Conservation (phyloP, 129 eudicot genomes). For the Oenanthe sinensis region DNA sequence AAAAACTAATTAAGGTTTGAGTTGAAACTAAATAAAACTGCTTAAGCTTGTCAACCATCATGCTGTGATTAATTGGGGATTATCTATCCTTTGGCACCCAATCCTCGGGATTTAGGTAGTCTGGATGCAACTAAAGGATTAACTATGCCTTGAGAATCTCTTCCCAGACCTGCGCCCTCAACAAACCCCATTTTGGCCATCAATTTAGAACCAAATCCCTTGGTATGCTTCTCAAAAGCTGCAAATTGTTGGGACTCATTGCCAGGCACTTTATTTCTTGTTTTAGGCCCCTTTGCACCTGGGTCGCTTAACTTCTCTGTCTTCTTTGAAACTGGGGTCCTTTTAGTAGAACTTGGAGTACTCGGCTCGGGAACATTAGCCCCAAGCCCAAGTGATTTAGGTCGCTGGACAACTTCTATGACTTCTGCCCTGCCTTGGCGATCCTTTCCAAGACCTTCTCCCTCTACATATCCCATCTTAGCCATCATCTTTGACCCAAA, state of each 20-base stretch:
- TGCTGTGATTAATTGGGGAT: neutral
- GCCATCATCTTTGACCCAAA: constrained; percentile 95
- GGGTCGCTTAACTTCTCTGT: constrained; percentile 13
- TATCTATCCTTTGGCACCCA: constrained; percentile 58
- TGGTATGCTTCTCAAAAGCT: constrained; percentile 81
- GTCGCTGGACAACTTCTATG: constrained; percentile 66
- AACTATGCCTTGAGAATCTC: constrained; percentile 71
- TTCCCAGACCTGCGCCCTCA: constrained; percentile 79
- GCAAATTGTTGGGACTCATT: constrained; percentile 27
- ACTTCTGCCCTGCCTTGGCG: constrained; percentile 70
- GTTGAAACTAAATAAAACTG: neutral
- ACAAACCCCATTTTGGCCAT: constrained; percentile 92
- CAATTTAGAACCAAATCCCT: constrained; percentile 89
- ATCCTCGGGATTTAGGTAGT: constrained; percentile 73
- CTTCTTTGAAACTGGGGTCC: constrained; percentile 8
- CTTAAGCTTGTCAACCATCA: neutral
- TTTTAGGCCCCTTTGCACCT: constrained; percentile 24
- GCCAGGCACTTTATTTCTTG: constrained; percentile 14
- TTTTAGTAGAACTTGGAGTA: constrained; percentile 21
- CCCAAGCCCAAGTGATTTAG: constrained; percentile 85
- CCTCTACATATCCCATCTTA: constrained; percentile 84
- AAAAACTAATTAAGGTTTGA: neutral
- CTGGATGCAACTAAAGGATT: constrained; percentile 64
- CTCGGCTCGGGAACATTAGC: constrained; percentile 48
- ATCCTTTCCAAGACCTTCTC: constrained; percentile 72